Percentiles rank a stretch among this genome's conserved stretches.
phyloP scores from a whole-genome alignment of 2,329 filamentous ascomycete genomes.

The Alternaria dauci region DNA sequence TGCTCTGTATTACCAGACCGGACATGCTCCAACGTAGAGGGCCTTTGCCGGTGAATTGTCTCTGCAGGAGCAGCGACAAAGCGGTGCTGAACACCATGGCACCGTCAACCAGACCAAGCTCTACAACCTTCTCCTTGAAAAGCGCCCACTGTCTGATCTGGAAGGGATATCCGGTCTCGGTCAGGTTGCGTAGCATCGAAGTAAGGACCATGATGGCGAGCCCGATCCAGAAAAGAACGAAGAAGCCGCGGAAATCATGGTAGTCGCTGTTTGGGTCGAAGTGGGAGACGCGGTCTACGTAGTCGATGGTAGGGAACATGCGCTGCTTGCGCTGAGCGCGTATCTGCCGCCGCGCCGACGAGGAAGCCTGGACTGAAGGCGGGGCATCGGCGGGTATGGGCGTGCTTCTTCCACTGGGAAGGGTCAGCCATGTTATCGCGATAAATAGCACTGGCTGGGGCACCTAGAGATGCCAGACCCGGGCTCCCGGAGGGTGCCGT shows the following conservation, averaged over 20 bases:
- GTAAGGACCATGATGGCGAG: slow-evolving; percentile 97
- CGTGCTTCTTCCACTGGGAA: slow-evolving; percentile 78
- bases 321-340: slow-evolving; percentile 82
- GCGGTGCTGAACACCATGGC: slow-evolving; percentile 83
- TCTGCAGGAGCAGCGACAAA: slow-evolving; percentile 77
- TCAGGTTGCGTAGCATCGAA: slow-evolving; percentile 89
- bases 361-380: slow-evolving; percentile 88
- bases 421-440: slow-evolving; percentile 26
- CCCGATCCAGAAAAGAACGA: slow-evolving; percentile 97
- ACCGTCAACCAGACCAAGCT: slow-evolving; percentile 82
- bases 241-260: slow-evolving; percentile 95
- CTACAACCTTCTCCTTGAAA: slow-evolving; percentile 88
- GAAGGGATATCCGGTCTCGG: slow-evolving; percentile 89
- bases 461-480: slow-evolving; percentile 49
- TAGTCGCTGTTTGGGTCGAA: slow-evolving; percentile 94
- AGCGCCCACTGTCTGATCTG: slow-evolving; percentile 86
- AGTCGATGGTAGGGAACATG: slow-evolving; percentile 93
- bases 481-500: slow-evolving; percentile 35
- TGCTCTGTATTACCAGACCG: slow-evolving; percentile 83
- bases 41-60: slow-evolving; percentile 66
- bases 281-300: slow-evolving; percentile 88
- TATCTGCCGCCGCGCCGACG: slow-evolving; percentile 81
- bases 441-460: slow-evolving; percentile 64
- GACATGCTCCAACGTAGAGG: slow-evolving; percentile 75
- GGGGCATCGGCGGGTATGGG: slow-evolving; percentile 88